Conservation (phyloP, 352 stramenopile genomes). For the Phytophthora sp. region DNA sequence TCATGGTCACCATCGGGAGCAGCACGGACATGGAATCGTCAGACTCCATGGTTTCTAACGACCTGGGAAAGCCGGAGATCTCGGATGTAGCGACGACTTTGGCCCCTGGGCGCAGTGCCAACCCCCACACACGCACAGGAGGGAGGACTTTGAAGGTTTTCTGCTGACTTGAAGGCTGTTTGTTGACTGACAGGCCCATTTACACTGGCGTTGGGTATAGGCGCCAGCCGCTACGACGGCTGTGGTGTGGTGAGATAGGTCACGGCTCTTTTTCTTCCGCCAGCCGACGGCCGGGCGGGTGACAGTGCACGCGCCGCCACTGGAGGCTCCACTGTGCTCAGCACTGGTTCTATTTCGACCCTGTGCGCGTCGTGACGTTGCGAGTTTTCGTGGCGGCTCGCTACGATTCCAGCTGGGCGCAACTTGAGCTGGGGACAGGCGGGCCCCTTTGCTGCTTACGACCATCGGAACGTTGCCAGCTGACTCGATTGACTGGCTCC, state of each 20-base stretch:
- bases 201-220: constrained; percentile 1
- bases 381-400: constrained; percentile 3
- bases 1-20: constrained; percentile 69
- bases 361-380: constrained; percentile 10
- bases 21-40: constrained; percentile 68
- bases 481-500: constrained; percentile 22
- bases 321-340: too few species aligned
- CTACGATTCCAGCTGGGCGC: constrained; percentile 19
- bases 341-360: constrained; percentile 7
- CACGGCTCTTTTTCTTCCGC: constrained; percentile 22
- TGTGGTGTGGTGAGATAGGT: constrained; percentile 6
- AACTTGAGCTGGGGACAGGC: neutral
- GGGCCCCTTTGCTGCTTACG: too few species aligned
- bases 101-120: constrained; percentile 5
- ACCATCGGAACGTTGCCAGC: constrained; percentile 12
- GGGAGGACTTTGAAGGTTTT: neutral
- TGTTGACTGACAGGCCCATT: constrained; percentile 17
- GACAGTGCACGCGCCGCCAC: too few species aligned
- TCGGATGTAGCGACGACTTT: constrained; percentile 8
- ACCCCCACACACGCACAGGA: constrained; percentile 1
- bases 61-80: neutral
- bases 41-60: constrained; percentile 27
- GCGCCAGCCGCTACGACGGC: constrained; percentile 7
- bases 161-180: constrained; percentile 1
- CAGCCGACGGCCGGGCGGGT: constrained; percentile 3